A percentile compares a stretch with the other conserved stretches of the same genome.
Evolutionary conservation across 2,329 filamentous ascomycete species (phyloP).

Genomic region (Diaporthe australafricana): DNA sequence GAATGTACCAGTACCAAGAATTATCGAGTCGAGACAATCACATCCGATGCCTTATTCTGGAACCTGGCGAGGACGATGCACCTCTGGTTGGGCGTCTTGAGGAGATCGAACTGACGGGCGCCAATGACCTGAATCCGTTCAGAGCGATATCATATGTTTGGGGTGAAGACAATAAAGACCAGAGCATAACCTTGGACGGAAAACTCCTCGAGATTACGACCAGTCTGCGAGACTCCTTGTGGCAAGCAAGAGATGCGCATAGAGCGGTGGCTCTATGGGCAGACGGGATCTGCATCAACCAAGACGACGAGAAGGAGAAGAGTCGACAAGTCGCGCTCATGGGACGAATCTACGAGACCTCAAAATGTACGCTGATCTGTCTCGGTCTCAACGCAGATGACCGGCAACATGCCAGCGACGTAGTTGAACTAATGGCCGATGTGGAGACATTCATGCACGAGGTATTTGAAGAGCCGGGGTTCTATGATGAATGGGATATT

Average conservation of each 20-base stretch:
- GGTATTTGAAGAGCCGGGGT: background rate
- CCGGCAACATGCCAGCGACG: background rate
- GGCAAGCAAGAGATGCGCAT: background rate
- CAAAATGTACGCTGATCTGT: background rate
- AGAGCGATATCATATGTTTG: slow-evolving; percentile 13
- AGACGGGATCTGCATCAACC: slow-evolving; percentile 10
- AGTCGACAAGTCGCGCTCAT: background rate
- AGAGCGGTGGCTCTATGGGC: background rate
- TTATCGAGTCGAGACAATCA: background rate
- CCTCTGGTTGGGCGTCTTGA: background rate
- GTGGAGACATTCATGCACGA: background rate
- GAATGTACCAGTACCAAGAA: background rate
- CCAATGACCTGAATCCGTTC: background rate
- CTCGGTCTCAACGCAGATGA: background rate
- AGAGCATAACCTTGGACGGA: background rate
- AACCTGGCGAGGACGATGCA: background rate
- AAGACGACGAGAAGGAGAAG: background rate
- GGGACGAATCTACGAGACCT: slow-evolving; percentile 4
- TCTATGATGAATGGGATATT: background rate
- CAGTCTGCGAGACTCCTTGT: background rate
- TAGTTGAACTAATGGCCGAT: background rate
- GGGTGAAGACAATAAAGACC: background rate
- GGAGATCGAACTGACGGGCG: background rate
- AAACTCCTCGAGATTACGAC: background rate
- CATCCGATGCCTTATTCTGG: background rate